Percentiles rank a stretch among this genome's conserved stretches.
Evolutionary conservation across 805 yeast genomes (phyloP).

Genomic region (Saccharomycopsis sp.): DNA sequence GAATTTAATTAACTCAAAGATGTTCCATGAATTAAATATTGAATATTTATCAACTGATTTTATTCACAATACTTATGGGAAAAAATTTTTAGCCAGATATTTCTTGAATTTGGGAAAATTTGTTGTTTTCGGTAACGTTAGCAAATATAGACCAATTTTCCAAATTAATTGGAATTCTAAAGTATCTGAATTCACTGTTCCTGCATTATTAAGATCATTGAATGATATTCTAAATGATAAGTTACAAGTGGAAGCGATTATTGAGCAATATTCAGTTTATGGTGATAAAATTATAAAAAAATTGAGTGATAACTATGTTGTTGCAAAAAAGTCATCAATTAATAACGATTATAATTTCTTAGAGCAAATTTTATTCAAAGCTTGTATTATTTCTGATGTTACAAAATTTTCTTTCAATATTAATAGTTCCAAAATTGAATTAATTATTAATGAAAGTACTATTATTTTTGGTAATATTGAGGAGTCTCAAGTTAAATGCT

Average conservation of each 20-base stretch:
- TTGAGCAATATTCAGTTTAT: slow-evolving; percentile 3
- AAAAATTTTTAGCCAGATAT: slow-evolving; percentile 9
- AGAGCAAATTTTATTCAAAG: too few species aligned
- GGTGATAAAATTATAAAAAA: background rate
- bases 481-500: background rate
- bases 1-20: background rate
- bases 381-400: too few species aligned
- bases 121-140: background rate
- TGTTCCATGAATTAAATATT: background rate
- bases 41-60: slow-evolving; percentile 3
- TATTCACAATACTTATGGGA: slow-evolving; percentile 16
- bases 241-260: slow-evolving; percentile 2
- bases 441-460: too few species aligned
- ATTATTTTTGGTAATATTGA: slow-evolving; percentile 1
- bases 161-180: slow-evolving; percentile 3
- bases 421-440: too few species aligned
- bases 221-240: slow-evolving; percentile 8
- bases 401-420: too few species aligned
- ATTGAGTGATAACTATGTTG: background rate
- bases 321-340: too few species aligned
- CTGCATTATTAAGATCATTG: slow-evolving; percentile 8
- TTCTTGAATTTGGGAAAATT: background rate
- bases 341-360: too few species aligned
- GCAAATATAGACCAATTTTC: background rate
- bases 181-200: slow-evolving; percentile 3